Conservation (phyloP, 306 rosid genomes). For the Vigna mungo region DNA sequence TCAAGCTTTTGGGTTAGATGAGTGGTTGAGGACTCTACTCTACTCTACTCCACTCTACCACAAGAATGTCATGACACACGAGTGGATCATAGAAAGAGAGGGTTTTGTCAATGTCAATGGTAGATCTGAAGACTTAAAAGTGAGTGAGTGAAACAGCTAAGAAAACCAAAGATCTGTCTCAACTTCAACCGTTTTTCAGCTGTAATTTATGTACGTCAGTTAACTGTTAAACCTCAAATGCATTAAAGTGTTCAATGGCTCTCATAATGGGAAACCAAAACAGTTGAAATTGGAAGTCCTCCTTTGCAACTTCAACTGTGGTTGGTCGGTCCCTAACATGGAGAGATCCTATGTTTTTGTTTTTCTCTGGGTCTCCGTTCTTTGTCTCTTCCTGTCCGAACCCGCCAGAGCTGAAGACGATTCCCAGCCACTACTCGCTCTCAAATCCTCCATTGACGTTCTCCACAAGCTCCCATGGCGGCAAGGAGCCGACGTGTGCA, state of each 20-base stretch:
- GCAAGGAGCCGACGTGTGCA: conserved; percentile 58
- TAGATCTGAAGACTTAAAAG: conserved; percentile 36
- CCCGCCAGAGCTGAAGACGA: conserved; percentile 54
- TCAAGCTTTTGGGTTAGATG: conserved; percentile 1
- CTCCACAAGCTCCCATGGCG: conserved; percentile 71
- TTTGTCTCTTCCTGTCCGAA: conserved; percentile 33
- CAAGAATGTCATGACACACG: background rate
- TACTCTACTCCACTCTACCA: background rate
- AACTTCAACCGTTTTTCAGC: conserved; percentile 38
- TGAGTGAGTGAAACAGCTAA: background rate
- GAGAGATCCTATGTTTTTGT: conserved; percentile 39
- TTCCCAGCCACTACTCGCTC: conserved; percentile 58
- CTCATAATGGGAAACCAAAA: conserved; percentile 23
- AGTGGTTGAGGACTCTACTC: background rate
- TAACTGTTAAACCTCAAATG: conserved; percentile 14
- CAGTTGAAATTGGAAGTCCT: conserved; percentile 23
- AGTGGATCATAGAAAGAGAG: too few relatives aligned
- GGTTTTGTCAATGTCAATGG: background rate
- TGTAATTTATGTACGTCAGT: conserved; percentile 29
- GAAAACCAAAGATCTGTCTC: conserved; percentile 23
- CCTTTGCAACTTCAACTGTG: conserved; percentile 2
- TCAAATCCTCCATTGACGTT: conserved; percentile 72
- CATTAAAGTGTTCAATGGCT: conserved; percentile 30
- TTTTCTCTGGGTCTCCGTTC: conserved; percentile 15
- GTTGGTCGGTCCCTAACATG: conserved; percentile 11